Evolutionary conservation across 1,284 basidiomycete genomes (phyloP).

Genomic region (Marasmius oreades): DNA sequence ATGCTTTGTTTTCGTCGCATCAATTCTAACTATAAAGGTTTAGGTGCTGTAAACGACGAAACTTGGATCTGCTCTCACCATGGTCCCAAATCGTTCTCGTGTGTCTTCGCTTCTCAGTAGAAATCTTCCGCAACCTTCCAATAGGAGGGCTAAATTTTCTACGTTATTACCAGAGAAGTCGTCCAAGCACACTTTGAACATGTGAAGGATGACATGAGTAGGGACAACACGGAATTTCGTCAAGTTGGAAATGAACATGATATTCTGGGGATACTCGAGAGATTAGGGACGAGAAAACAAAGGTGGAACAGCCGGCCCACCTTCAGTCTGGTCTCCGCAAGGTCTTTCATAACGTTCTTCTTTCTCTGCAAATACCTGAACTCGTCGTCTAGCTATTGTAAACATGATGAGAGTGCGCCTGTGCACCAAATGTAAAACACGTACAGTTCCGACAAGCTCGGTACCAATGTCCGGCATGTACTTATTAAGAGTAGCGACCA

Average conservation of each 20-base stretch:
- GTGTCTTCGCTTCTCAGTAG: conserved; percentile 88
- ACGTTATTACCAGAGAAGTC: conserved; percentile 92
- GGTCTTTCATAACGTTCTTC: conserved; percentile 86
- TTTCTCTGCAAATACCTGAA: conserved; percentile 96
- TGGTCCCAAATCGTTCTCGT: conserved; percentile 75
- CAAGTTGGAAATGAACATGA: conserved; percentile 85
- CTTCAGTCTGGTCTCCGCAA: conserved; percentile 83
- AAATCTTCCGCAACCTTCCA: conserved; percentile 95
- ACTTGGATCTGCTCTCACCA: conserved; percentile 44
- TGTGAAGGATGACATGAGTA: conserved; percentile 88
- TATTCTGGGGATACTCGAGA: conserved; percentile 56
- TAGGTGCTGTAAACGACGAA: background rate
- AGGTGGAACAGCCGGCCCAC: conserved; percentile 34
- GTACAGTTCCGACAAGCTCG: conserved; percentile 77
- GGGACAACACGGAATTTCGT: conserved; percentile 97
- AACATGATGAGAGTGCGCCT: background rate
- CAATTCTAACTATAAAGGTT: conserved; percentile 72
- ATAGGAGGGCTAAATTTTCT: conserved; percentile 87
- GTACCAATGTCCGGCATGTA: conserved; percentile 94
- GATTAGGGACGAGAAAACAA: background rate
- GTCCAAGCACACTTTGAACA: conserved; percentile 95
- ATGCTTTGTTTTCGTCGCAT: conserved; percentile 93
- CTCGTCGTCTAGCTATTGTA: conserved; percentile 85
- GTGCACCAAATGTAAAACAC: conserved; percentile 24
- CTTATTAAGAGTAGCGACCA: conserved; percentile 83